These are phyloP conservation scores for Vitellaria paradoxa DNA, from an alignment of 179 eudicot species.

Conservation along the genomic window DNA sequence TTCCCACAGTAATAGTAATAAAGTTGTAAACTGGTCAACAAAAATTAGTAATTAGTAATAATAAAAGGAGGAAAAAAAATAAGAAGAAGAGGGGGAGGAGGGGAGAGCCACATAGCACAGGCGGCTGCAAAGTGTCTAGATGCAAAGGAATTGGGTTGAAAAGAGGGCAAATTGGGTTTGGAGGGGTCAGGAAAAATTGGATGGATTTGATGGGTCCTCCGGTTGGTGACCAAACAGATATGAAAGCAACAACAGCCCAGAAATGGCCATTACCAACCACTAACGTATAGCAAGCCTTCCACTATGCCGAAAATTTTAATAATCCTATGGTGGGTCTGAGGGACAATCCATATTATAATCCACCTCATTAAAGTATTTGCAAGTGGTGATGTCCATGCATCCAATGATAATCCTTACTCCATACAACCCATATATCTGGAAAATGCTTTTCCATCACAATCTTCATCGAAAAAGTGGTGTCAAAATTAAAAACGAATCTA, in stretches of 20 bases:
- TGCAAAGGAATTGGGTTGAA: neutral
- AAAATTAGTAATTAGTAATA: no score
- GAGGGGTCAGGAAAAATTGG: neutral
- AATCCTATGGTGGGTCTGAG: neutral
- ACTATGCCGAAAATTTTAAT: neutral
- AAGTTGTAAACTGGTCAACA: neutral
- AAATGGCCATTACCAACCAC: neutral
- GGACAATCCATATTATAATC: neutral
- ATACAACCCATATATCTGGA: no score
- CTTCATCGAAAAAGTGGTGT: no score
- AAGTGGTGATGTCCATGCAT: neutral
- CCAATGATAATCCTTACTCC: neutral
- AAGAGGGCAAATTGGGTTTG: neutral
- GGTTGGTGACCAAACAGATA: conserved; percentile 19
- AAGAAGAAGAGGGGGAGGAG: neutral
- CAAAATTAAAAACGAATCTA: no score
- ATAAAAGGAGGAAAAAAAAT: neutral
- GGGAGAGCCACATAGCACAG: neutral
- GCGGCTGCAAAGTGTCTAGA: conserved; percentile 1
- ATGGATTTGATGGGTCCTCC: conserved; percentile 11
- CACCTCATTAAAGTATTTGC: neutral
- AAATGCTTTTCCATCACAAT: no score
- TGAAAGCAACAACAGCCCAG: neutral
- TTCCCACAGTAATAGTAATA: no score
- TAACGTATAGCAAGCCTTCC: conserved; percentile 11